Evolutionary conservation across 108 stramenopile species (phyloP).

Genomic region (Cafeteria roenbergensis): DNA sequence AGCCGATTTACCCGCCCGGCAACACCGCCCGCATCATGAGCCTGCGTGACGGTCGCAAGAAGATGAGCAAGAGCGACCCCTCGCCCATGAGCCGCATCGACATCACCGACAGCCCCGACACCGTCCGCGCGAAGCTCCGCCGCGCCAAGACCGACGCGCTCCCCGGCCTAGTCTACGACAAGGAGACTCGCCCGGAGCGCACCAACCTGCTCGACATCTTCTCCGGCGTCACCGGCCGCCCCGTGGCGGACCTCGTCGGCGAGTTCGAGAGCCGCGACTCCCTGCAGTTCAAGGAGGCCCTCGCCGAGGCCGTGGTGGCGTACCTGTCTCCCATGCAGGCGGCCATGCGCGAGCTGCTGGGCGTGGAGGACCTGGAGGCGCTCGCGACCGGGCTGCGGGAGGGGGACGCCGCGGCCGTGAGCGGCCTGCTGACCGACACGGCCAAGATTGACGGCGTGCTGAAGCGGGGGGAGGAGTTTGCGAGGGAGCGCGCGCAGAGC

Average conservation of each 20-base stretch:
- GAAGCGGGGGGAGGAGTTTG: not conserved
- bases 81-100: conserved; percentile 80
- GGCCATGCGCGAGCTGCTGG: conserved; percentile 35
- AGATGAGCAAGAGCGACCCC: conserved; percentile 94
- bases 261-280: conserved; percentile 66
- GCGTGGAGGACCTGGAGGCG: not conserved
- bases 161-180: conserved; percentile 70
- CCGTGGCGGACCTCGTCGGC: conserved; percentile 55
- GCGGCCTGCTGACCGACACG: not conserved
- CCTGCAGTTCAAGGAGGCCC: conserved; percentile 83
- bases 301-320: conserved; percentile 78
- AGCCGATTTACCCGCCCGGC: conserved; percentile 40
- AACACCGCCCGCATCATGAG: conserved; percentile 93
- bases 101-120: conserved; percentile 75
- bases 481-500: too few relatives aligned
- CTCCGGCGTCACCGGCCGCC: conserved; percentile 45
- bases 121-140: conserved; percentile 78
- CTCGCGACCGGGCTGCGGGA: not conserved
- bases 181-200: conserved; percentile 75
- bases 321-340: conserved; percentile 83
- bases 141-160: conserved; percentile 82
- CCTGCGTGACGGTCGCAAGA: conserved; percentile 76
- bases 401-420: too few relatives aligned
- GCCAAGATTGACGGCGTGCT: not conserved
- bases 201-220: conserved; percentile 91